phyloP scores from a whole-genome alignment of 2,329 filamentous ascomycete species.

The Canariomyces notabilis region DNA sequence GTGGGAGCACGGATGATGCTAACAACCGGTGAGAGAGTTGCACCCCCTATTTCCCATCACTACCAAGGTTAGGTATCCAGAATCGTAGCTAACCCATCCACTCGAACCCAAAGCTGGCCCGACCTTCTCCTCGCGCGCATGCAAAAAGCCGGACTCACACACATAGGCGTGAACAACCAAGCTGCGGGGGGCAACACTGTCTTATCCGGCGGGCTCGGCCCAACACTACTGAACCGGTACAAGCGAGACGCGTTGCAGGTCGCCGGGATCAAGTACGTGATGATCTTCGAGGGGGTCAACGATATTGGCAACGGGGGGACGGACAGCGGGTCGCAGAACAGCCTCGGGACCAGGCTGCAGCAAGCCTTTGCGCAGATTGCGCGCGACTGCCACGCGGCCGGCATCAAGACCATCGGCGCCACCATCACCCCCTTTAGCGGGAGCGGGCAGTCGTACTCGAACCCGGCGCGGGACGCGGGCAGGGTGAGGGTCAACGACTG shows the following conservation, averaged over 20 bases:
- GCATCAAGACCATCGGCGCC: slow-evolving; percentile 54
- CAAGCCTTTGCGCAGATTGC: slow-evolving; percentile 56
- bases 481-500: slow-evolving; percentile 55
- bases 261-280: slow-evolving; percentile 52
- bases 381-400: slow-evolving; percentile 46
- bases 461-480: slow-evolving; percentile 50
- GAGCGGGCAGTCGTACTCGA: slow-evolving; percentile 49
- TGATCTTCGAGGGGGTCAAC: slow-evolving; percentile 66
- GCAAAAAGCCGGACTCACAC: slow-evolving; percentile 41
- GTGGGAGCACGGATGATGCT: slow-evolving; percentile 54
- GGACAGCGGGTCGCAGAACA: slow-evolving; percentile 41
- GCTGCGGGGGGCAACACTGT: slow-evolving; percentile 66
- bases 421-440: slow-evolving; percentile 62
- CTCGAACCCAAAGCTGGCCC: slow-evolving; percentile 44
- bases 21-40: slow-evolving; percentile 47
- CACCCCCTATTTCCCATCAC: not conserved
- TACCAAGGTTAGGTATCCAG: not conserved
- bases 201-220: slow-evolving; percentile 57
- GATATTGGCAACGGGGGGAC: slow-evolving; percentile 54
- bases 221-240: slow-evolving; percentile 54
- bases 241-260: slow-evolving; percentile 60
- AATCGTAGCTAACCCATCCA: not conserved
- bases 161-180: slow-evolving; percentile 57
- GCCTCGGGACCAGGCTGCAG: slow-evolving; percentile 47
- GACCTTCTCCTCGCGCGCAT: slow-evolving; percentile 50